Base-by-base conservation (phyloP, 345 rosid species). In the Stellera chamaejasme region DNA sequence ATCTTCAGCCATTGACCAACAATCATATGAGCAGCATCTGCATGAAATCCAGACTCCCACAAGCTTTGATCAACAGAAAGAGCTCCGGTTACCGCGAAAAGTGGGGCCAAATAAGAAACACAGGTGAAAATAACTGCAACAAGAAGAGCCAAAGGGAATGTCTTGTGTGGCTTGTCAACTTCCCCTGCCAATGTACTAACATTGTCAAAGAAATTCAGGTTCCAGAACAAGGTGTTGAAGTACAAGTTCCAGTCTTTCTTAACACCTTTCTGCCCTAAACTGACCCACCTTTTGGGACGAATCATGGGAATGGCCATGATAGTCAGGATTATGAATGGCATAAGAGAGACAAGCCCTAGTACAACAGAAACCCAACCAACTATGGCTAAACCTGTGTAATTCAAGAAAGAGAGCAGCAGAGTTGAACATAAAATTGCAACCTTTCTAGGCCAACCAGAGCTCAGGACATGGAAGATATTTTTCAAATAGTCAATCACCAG, bases 1-100 rank as follows among this genome's bases (percentile, higher is more conserved):
- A 76, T 64, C 48, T 84, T 84, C 7, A 92, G 66, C 97, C 97
- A 92, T 28, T 72, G 78, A 0, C 97, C 96, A 2, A 82, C 89
- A 14, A 89, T 84, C 23, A 86, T 74, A 56, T 79, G 78, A 1
- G 90, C 97, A 4, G 72, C 78, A 1, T 68, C 68, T 1, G 88
- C 85, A 16, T 71, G 78, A 56, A 73, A 84, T 13, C 92, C 88
- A 2, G 78, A 65, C 1, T 54, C 83, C 97, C 97, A 92, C 11
- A 55, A 61, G 43, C 65, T 60, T 48, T 88, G 96, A 16, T 77
- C 84, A 5, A 82, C 73, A 0, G 73, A 60, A 12, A 86, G 65
- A 4, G 95, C 98, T 27, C 96, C 95, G 1, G 52, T 74, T 3
- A 70, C 92, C n/a, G 88, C 85, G 25, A 84, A 72, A 19, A 79